Percentiles rank a stretch among this genome's conserved stretches.
These are phyloP conservation scores for Tuctoria greenei DNA, from an alignment of 176 grass and related monocot genomes.

Conservation along the genomic window DNA sequence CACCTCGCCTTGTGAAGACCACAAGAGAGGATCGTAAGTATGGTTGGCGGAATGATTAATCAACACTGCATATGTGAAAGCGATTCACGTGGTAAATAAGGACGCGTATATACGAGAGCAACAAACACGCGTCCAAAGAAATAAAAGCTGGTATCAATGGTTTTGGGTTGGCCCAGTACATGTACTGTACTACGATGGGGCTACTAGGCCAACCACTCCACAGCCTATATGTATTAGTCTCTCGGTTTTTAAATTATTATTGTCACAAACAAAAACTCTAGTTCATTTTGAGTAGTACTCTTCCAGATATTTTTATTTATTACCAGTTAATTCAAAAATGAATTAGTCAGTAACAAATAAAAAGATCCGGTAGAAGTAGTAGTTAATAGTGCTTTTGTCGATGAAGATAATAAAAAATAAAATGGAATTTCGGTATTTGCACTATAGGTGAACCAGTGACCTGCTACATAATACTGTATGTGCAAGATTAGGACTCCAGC, in stretches of 20 bases:
- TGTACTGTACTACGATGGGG: not conserved
- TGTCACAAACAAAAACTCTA: too few relatives aligned
- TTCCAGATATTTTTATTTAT: too few relatives aligned
- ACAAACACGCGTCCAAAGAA: not conserved
- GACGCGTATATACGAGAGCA: not conserved
- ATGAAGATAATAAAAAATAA: not conserved
- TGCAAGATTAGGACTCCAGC: not conserved
- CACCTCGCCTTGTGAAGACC: not conserved
- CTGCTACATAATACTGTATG: not conserved
- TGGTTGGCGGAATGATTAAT: not conserved
- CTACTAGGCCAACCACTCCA: not conserved
- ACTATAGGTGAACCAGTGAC: not conserved
- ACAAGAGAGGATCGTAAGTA: not conserved
- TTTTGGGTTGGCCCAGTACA: not conserved
- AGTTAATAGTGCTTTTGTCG: not conserved
- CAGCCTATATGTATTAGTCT: too few relatives aligned
- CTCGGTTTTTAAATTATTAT: too few relatives aligned
- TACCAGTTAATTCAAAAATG: too few relatives aligned
- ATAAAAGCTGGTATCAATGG: not conserved
- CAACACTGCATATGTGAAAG: not conserved
- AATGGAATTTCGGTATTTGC: not conserved
- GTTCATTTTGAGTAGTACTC: too few relatives aligned
- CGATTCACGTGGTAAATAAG: slow-evolving; percentile 6
- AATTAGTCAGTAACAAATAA: too few relatives aligned
- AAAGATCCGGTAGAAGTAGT: too few relatives aligned